Conservation (phyloP, 805 yeast genomes). For the Monosporozyma yasuniensis region DNA sequence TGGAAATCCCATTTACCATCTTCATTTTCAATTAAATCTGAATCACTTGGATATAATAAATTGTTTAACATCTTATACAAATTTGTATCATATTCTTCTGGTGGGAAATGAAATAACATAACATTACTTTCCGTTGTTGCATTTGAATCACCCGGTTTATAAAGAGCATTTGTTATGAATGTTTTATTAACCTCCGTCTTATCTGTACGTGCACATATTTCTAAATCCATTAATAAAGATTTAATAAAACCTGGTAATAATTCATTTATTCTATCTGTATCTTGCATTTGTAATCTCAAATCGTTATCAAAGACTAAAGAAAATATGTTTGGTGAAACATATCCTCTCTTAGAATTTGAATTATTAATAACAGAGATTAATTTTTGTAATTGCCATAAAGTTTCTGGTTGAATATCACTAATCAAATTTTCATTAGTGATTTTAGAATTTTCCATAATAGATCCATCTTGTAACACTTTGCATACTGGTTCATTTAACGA, state of each 20-base stretch:
- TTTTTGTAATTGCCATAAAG: conserved; percentile 25
- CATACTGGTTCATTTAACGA: not conserved
- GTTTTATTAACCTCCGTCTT: conserved; percentile 10
- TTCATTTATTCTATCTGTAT: conserved; percentile 25
- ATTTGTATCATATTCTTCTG: conserved; percentile 28
- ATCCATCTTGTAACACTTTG: not conserved
- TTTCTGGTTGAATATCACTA: conserved; percentile 15
- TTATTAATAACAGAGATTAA: conserved; percentile 18
- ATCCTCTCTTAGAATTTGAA: conserved; percentile 17
- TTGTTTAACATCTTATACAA: conserved; percentile 29
- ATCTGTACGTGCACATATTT: conserved; percentile 14
- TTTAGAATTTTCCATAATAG: not conserved
- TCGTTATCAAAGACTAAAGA: conserved; percentile 16
- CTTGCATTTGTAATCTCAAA: conserved; percentile 12
- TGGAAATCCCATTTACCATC: conserved; percentile 1
- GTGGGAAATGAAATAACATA: conserved; percentile 26
- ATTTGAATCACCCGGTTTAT: conserved; percentile 12
- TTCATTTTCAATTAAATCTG: conserved; percentile 4
- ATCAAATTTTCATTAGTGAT: not conserved
- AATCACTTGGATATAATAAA: conserved; percentile 23
- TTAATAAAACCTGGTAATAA: conserved; percentile 24
- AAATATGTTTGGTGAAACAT: conserved; percentile 16
- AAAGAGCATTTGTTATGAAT: conserved; percentile 25
- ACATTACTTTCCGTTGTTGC: conserved; percentile 17
- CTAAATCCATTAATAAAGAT: conserved; percentile 16